These are phyloP conservation scores for Calonectria leucothoes DNA, from an alignment of 2,329 filamentous ascomycete genomes.

Conservation along the genomic window DNA sequence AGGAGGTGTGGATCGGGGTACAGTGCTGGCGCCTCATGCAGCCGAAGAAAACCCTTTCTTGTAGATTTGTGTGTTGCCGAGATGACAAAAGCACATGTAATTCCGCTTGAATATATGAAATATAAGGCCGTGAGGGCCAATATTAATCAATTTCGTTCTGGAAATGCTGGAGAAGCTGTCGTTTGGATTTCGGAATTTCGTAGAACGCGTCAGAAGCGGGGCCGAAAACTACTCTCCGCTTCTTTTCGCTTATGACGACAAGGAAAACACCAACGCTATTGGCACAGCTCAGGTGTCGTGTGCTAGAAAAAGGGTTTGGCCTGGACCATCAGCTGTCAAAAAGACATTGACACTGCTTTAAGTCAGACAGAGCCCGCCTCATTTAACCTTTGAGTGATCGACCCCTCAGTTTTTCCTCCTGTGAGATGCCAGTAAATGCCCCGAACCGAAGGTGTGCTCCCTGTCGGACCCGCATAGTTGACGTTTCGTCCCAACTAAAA, in stretches of 20 bases:
- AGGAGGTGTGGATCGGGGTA: too few species aligned
- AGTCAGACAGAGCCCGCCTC: not conserved
- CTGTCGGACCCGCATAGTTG: not conserved
- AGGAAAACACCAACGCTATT: not conserved
- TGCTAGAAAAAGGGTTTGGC: not conserved
- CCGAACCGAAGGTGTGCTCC: not conserved
- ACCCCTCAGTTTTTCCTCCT: not conserved
- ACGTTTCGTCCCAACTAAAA: not conserved
- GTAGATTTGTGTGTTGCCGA: not conserved
- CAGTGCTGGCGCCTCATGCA: too few species aligned
- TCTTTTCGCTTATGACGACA: not conserved
- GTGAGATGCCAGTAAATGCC: not conserved
- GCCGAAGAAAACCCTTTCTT: not conserved
- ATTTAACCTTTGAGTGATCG: not conserved
- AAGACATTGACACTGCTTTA: not conserved
- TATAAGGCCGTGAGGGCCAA: not conserved
- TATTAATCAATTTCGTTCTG: not conserved
- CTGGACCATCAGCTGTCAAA: not conserved
- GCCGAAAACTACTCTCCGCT: not conserved
- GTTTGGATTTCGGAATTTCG: not conserved
- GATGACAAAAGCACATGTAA: not conserved
- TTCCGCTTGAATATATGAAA: not conserved
- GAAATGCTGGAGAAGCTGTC: not conserved
- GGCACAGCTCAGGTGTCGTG: not conserved
- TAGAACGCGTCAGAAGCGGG: not conserved